phyloP scores from a whole-genome alignment of 83 land plant species.

The Picea mariana region DNA sequence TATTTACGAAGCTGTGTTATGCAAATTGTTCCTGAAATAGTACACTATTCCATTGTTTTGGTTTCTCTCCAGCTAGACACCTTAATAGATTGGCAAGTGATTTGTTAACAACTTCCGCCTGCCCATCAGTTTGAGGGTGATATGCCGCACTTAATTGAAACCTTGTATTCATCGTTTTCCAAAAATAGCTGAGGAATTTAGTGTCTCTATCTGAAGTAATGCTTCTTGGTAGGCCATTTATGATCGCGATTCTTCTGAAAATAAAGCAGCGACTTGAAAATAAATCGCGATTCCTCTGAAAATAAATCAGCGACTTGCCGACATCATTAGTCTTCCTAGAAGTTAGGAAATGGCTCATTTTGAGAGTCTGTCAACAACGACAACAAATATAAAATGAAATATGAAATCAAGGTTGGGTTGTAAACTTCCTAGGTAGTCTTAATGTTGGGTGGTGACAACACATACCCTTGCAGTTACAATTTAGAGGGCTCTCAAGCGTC shows the following conservation, averaged over 20 bases:
- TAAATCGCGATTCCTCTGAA: background rate
- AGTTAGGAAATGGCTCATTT: background rate
- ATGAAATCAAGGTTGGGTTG: no score
- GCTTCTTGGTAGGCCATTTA: no score
- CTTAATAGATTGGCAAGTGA: background rate
- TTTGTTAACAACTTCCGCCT: background rate
- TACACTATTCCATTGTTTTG: background rate
- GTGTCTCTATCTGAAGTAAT: no score
- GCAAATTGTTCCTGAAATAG: background rate
- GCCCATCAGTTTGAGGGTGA: background rate
- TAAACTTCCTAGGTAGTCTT: no score
- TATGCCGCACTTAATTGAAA: background rate
- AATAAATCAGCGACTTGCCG: background rate
- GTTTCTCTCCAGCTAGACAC: background rate
- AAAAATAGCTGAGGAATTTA: no score
- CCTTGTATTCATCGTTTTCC: no score
- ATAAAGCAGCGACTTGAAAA: background rate
- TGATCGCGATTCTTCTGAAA: background rate
- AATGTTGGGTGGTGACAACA: no score
- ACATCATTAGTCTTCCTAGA: background rate
- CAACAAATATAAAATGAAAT: background rate
- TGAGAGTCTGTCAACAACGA: background rate
- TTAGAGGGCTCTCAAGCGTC: no score
- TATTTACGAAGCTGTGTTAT: background rate
- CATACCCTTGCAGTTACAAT: no score